Evolutionary conservation across 2,329 filamentous ascomycete genomes (phyloP), one percentile per base, ranked within the genome.

Genomic region (Hypomyces rosellus): DNA sequence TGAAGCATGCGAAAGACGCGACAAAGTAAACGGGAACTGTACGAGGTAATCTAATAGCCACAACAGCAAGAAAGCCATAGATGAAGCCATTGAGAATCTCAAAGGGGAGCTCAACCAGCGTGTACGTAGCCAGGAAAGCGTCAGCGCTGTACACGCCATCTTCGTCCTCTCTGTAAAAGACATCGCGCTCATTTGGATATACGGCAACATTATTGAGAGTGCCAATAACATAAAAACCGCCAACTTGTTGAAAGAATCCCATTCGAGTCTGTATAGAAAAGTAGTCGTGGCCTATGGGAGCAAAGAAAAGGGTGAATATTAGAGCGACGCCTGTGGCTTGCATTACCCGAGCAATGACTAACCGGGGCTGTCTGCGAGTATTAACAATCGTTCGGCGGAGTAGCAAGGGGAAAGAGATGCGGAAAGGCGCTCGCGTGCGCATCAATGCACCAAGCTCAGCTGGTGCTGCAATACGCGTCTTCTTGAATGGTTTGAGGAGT

Each of bases 121-220:
- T 82, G 63, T 89, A 90, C 20, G 82, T 80, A 1, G 82, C 66
- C 22, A 89, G 74, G 66, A 90, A 90, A 0, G 84, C 81, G 56
- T 86, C 82, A 1, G 85, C 78, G 3, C 81, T 74, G 61, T 90
- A 90, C 2, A 85, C 82, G 3, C 80, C 77, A 63, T 90, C 86
- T 52, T 84, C 84, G 57, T 86, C 79, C 67, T 90, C 87, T 55
- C 84, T 78, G 61, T 89, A 88, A 64, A 89, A 89, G 1, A 89
- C 85, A 48, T 88, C 85, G 5, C 85, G 76, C 61, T 89, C 86
- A 36, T 72, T 72, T 0, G 86, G 86, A 60, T 89, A 89, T 5
- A 88, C 75, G 4, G 85, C 84, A 3, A 89, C 82, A 58, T 89
- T 89, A 63, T 89, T 85, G 9, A 90, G 74, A 85, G 89, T 88